Conservation (phyloP, 441 rosid species). For the Jatropha podagrica region DNA sequence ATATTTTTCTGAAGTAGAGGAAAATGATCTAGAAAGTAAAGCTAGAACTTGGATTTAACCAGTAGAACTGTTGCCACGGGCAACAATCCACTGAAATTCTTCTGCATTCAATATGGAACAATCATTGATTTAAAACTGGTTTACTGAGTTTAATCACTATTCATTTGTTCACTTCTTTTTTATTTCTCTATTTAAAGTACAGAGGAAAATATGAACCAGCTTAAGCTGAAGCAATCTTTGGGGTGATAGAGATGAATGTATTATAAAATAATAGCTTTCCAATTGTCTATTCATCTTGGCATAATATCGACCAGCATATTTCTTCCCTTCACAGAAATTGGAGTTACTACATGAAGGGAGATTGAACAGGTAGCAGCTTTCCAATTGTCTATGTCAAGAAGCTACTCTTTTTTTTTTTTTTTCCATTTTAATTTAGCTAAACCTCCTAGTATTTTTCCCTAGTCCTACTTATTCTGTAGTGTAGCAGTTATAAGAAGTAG, state of each 20-base stretch:
- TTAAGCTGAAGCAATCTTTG: too few relatives aligned
- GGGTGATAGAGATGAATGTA: too few relatives aligned
- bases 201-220: neutral
- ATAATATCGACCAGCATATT: neutral
- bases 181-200: too few relatives aligned
- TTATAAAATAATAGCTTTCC: neutral
- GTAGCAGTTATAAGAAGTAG: neutral
- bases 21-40: neutral
- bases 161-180: neutral
- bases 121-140: neutral
- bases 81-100: neutral
- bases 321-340: neutral
- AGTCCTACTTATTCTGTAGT: neutral
- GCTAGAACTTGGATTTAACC: neutral
- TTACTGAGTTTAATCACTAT: neutral
- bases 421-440: neutral
- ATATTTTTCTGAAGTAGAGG: neutral
- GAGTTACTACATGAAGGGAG: too few relatives aligned
- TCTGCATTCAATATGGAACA: neutral
- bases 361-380: neutral
- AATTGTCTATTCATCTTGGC: neutral
- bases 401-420: neutral
- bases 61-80: neutral
- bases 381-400: too few relatives aligned
- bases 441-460: neutral